phyloP scores from a whole-genome alignment of 495 filamentous ascomycete species.

The Neurospora sp. region DNA sequence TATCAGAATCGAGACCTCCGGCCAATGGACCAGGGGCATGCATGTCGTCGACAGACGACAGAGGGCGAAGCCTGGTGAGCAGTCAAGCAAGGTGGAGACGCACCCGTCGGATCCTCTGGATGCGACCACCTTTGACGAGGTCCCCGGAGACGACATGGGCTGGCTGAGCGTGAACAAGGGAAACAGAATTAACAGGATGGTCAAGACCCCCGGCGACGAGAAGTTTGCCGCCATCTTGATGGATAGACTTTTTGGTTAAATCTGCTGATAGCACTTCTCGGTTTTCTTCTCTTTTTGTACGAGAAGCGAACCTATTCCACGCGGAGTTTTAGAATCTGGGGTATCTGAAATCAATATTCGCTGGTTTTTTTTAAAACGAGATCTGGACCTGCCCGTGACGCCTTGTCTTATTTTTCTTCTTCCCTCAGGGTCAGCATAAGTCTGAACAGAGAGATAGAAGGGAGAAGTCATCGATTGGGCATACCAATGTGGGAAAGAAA shows the following conservation, averaged over 20 bases:
- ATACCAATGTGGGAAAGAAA: conserved; percentile 8
- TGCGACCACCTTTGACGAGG: conserved; percentile 22
- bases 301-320: conserved; percentile 14
- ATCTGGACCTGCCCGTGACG: not conserved
- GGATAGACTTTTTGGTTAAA: conserved; percentile 36
- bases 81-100: conserved; percentile 34
- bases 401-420: not conserved
- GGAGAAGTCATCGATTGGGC: not conserved
- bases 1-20: conserved; percentile 74
- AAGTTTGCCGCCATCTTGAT: conserved; percentile 39
- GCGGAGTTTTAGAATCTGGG: conserved; percentile 3
- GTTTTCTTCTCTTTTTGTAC: conserved; percentile 7
- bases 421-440: conserved; percentile 11
- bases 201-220: conserved; percentile 45
- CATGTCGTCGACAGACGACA: conserved; percentile 70
- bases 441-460: not conserved
- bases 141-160: conserved; percentile 51
- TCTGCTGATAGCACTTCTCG: not conserved
- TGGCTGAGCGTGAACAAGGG: conserved; percentile 64
- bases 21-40: conserved; percentile 93
- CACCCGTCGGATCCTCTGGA: conserved; percentile 22
- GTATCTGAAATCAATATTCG: not conserved
- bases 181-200: conserved; percentile 67
- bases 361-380: not conserved
- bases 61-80: conserved; percentile 45